A percentile compares a stretch with the other conserved stretches of the same genome.
Evolutionary conservation across 148 eudicot species (phyloP).

Genomic region (Rhododendron kiyosumense): DNA sequence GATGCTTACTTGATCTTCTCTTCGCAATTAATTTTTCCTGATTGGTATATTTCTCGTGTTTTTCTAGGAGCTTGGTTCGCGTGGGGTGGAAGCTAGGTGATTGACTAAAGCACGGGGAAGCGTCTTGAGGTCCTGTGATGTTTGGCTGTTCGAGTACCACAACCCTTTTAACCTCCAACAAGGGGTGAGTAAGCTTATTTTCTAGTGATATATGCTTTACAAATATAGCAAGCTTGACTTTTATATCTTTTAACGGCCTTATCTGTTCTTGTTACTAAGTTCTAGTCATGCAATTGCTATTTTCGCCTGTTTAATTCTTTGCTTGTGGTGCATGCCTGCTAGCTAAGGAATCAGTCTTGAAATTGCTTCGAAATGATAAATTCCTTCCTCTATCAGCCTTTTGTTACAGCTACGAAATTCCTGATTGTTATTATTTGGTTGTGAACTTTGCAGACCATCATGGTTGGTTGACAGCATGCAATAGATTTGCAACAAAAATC

Average conservation of each 20-base stretch:
- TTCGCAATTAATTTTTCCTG: neutral
- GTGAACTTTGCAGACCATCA: conserved; percentile 54
- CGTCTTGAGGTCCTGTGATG: neutral
- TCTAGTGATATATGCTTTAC: neutral
- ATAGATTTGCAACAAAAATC: conserved; percentile 86
- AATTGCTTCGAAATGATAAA: neutral
- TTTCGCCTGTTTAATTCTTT: neutral
- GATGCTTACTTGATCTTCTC: neutral
- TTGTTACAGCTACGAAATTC: neutral
- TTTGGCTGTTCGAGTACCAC: neutral
- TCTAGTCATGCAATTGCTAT: neutral
- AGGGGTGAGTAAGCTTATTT: neutral
- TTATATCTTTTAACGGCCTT: neutral
- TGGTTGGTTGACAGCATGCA: conserved; percentile 92
- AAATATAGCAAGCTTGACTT: neutral
- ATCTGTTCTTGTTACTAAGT: neutral
- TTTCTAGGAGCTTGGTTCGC: conserved; percentile 75
- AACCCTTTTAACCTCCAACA: neutral
- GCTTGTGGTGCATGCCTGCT: neutral
- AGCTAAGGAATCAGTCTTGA: neutral
- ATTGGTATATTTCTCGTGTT: neutral
- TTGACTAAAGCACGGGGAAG: conserved; percentile 15
- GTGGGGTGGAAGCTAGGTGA: conserved; percentile 57
- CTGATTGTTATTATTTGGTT: neutral
- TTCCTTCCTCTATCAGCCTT: neutral